Evolutionary conservation across 371 early-diverging fungal species (phyloP), one percentile per base, ranked within the genome.

Genomic region (Mucor circinelloides): DNA sequence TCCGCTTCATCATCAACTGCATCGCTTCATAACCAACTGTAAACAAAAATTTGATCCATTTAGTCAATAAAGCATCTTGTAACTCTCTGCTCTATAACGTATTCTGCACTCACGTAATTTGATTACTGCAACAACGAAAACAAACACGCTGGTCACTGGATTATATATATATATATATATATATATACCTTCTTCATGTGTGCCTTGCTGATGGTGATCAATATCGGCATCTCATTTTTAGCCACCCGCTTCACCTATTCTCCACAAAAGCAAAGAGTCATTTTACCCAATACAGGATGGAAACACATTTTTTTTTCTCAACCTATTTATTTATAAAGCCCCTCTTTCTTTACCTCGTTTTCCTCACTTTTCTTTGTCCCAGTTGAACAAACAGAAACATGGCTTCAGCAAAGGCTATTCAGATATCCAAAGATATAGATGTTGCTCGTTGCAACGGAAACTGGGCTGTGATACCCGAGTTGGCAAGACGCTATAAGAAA

Each of bases 401-500:
- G 71, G 40, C 69, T 19, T 74, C 78, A 32, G 46, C 68, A 60
- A 77, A 77, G 63, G 68, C 68, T 21, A 63, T 72, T 38, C 78
- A 77, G 55, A 70, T 77, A 23, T 64, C 62, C 36, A 82, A 78
- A 64, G 85, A 85, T 32, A 85, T 85, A 36, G 85, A 85, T 72
- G 64, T 69, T 31, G 81, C 83, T 25, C 85, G 85, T 4, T 85
- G 85, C 63, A 77, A 71, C 52, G 85, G 82, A 12, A 79, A 70
- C 60, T 89, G 89, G 89, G 42, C 36, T 30, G 70, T 71, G 13
- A 69, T 89, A 64, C 78, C 83, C 57, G 84, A 87, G 46, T 74
- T 89, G 13, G 88, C 90, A n/a, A 73, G 89, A 60, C 79, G 84
- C 32, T 89, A 86, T 58, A 64, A 81, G 58, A 89, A 88, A 63